phyloP scores from a whole-genome alignment of 371 early-diverging fungal genomes.

The Syncephalis fuscata region DNA sequence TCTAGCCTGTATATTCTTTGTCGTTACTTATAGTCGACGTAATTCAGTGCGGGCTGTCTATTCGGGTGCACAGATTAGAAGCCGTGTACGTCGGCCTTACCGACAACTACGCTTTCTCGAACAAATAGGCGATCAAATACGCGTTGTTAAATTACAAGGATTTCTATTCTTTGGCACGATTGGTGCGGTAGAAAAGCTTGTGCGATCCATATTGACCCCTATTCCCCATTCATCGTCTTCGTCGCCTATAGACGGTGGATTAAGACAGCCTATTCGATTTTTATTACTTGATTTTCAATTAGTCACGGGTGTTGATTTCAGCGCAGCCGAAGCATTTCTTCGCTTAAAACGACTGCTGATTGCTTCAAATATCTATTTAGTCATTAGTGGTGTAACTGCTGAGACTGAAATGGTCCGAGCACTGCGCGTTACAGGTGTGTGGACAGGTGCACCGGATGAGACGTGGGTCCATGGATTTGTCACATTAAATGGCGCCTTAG shows the following conservation, averaged over 20 bases:
- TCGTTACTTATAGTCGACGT: constrained; percentile 64
- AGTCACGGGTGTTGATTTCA: constrained; percentile 87
- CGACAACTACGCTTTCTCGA: constrained; percentile 75
- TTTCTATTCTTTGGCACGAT: constrained; percentile 92
- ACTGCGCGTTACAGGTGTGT: constrained; percentile 58
- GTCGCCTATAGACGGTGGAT: constrained; percentile 6
- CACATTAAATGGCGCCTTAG: constrained; percentile 68
- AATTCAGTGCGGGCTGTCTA: constrained; percentile 62
- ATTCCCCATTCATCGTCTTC: constrained; percentile 8
- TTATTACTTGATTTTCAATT: constrained; percentile 76
- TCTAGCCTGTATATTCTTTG: constrained; percentile 86
- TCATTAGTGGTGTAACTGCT: constrained; percentile 57
- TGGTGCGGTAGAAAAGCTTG: constrained; percentile 61
- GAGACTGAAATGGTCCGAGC: constrained; percentile 52
- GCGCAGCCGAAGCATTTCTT: constrained; percentile 86
- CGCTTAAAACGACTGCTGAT: constrained; percentile 60
- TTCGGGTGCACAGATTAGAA: constrained; percentile 62
- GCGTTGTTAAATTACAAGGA: constrained; percentile 77
- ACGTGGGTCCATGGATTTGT: constrained; percentile 53
- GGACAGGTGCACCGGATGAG: constrained; percentile 24
- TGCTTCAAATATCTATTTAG: constrained; percentile 56
- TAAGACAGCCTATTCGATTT: constrained; percentile 58
- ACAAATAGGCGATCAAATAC: constrained; percentile 69
- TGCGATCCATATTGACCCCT: constrained; percentile 32
- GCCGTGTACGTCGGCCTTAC: constrained; percentile 77